Percentiles rank a stretch among this genome's conserved stretches.
Conservation (phyloP, 106 monocot species). For the Cymbidium sinense region DNA sequence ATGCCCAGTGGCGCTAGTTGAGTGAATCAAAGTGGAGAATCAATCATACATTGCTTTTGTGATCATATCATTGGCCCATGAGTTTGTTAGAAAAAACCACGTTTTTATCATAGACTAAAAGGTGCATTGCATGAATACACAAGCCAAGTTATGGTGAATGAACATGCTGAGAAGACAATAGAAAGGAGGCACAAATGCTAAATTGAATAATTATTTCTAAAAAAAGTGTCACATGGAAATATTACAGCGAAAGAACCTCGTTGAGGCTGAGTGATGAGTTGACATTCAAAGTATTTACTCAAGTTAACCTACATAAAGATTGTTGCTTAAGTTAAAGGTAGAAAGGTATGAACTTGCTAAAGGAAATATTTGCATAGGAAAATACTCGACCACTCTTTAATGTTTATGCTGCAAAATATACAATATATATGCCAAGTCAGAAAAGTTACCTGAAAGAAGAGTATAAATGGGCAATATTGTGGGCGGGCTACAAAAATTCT, state of each 20-base stretch:
- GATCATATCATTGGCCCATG: background rate
- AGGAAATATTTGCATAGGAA: background rate
- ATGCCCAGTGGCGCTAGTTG: background rate
- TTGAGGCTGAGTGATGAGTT: constrained; percentile 30
- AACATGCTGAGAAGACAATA: constrained; percentile 14
- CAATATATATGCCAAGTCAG: constrained; percentile 87
- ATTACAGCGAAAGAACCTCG: constrained; percentile 31
- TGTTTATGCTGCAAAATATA: constrained; percentile 80
- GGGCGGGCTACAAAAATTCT: too few relatives aligned
- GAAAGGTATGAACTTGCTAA: background rate
- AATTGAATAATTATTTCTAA: background rate
- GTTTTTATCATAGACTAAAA: background rate
- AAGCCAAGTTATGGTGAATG: constrained; percentile 29
- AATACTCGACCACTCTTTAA: constrained; percentile 77
- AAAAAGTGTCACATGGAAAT: background rate
- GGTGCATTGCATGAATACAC: constrained; percentile 54
- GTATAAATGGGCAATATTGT: too few relatives aligned
- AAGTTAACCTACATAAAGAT: constrained; percentile 59
- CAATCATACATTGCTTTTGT: background rate
- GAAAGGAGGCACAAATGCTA: constrained; percentile 1
- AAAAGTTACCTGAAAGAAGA: constrained; percentile 48
- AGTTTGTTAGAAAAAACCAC: background rate
- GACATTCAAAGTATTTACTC: constrained; percentile 86
- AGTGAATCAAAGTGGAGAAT: background rate
- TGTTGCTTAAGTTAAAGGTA: background rate